Percentiles rank a stretch among this genome's conserved stretches.
phyloP scores from a whole-genome alignment of 2,329 filamentous ascomycete genomes.

The Sarocladium kiliense region DNA sequence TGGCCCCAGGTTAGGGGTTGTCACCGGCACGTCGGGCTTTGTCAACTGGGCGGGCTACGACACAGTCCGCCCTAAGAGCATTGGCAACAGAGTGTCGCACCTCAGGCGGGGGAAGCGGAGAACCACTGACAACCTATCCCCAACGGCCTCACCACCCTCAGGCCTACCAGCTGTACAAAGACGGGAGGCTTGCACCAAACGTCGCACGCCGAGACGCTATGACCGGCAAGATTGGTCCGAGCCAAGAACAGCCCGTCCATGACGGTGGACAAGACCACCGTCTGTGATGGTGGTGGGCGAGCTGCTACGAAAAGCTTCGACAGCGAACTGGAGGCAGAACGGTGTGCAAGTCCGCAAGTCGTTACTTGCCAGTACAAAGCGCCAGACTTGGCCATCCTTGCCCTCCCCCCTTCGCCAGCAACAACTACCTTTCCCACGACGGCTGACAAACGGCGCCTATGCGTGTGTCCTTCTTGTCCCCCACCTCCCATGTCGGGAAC shows the following conservation, averaged over 20 bases:
- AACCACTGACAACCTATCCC: not conserved
- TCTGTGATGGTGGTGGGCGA: not conserved
- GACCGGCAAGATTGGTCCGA: slow-evolving; percentile 7
- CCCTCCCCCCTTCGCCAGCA: not conserved
- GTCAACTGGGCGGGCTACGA: no score
- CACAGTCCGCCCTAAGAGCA: no score
- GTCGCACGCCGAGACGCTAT: not conserved
- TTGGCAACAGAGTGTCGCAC: not conserved
- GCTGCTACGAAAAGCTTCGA: not conserved
- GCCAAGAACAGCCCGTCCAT: not conserved
- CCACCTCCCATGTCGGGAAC: slow-evolving; percentile 1
- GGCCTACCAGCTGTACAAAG: not conserved
- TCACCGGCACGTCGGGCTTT: no score
- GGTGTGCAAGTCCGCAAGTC: not conserved
- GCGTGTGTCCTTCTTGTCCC: not conserved
- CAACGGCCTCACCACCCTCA: not conserved
- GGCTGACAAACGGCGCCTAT: not conserved
- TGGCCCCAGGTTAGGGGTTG: no score
- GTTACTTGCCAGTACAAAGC: not conserved
- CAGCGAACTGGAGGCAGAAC: not conserved
- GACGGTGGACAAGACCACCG: not conserved
- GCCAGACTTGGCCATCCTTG: no score
- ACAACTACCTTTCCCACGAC: not conserved
- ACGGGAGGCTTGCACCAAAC: slow-evolving; percentile 5
- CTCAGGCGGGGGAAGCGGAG: not conserved